Evolutionary conservation across 2,329 filamentous ascomycete species (phyloP), one percentile per base, ranked within the genome.

Genomic region (Pseudogymnoascus sp.): DNA sequence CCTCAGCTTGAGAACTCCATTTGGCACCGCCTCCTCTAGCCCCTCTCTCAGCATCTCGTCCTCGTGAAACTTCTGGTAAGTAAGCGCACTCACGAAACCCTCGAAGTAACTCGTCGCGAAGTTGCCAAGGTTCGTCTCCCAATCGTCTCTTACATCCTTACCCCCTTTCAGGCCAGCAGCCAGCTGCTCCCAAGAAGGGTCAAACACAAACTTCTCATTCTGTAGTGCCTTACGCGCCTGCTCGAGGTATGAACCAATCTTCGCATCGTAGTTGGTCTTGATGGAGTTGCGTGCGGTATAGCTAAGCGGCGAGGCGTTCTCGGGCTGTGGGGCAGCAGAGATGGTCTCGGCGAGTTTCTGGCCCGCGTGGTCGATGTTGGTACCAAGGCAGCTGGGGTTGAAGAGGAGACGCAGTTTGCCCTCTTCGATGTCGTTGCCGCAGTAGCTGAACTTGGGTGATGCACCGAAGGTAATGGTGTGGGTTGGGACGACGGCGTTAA

Each of bases 331-430:
- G 4, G 79, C 81, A 0, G 71, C 70, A 68, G 83, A 81, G 64
- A 84, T 73, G 2, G 81, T 80, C 28, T 74, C 71, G 33, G 74
- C 68, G 26, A 84, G 73, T 7, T 75, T 73, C 38, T 72, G 65
- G 8, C 68, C 69, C 7, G 76, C 68, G 50, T 78, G 66, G 68
- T 71, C 67, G 64, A 77, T 74, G 72, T 84, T 84, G 68, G 69
- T 72, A 53, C 78, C 82, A 0, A 84, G 75, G 60, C 72, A 67
- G 4, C 70, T 67, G 26, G 75, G 72, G 14, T 72, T 67, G 71
- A 84, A 84, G 41, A 83, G 68, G n/a, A 84, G 74, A 63, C 76
- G 73, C 6, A 84, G 77, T 65, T 76, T 73, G 53, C 81, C 80
- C 4, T 79, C 76, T 31, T 72, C 69, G 53, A 84, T 72, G 61